These are phyloP conservation scores for Fusarium lyarnte DNA, from an alignment of 2,329 filamentous ascomycete genomes.

Conservation along the genomic window DNA sequence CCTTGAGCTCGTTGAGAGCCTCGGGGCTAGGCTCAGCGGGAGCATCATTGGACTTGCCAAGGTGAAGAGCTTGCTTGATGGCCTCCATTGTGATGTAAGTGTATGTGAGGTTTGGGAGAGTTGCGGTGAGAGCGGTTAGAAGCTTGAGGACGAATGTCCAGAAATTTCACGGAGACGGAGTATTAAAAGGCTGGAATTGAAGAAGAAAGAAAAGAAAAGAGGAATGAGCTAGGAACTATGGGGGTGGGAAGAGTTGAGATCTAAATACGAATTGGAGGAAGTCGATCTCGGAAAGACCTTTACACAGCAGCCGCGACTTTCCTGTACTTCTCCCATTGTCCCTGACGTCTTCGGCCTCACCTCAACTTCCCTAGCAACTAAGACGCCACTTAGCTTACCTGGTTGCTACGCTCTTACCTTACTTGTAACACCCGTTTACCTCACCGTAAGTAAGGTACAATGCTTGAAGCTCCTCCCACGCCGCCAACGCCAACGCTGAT, in stretches of 20 bases:
- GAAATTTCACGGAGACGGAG: constrained; percentile 1
- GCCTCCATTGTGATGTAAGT: constrained; percentile 52
- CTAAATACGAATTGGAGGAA: constrained; percentile 35
- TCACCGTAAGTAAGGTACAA: constrained; percentile 29
- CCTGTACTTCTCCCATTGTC: constrained; percentile 3
- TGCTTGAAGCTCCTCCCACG: constrained; percentile 40
- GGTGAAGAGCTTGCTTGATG: constrained; percentile 55
- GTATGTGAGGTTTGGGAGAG: constrained; percentile 12
- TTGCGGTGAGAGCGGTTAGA: constrained; percentile 28
- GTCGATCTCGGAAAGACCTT: constrained; percentile 33
- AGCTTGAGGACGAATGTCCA: constrained; percentile 3
- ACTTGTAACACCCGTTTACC: constrained; percentile 23
- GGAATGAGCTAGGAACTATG: constrained; percentile 10
- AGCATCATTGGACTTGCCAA: constrained; percentile 45
- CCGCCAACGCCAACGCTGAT: constrained; percentile 29
- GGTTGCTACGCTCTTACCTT: constrained; percentile 15
- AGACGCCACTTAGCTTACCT: constrained; percentile 14
- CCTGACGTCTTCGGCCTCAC: constrained; percentile 22
- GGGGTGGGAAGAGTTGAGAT: constrained; percentile 27
- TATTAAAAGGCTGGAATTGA: constrained; percentile 5
- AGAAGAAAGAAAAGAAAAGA: constrained; percentile 29
- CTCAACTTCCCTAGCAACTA: constrained; percentile 15
- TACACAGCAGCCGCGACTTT: constrained; percentile 10
- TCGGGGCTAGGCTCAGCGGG: constrained; percentile 68
- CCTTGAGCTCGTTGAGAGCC: constrained; percentile 75